Evolutionary conservation across 306 rosid species (phyloP), one percentile per base, ranked within the genome.

Genomic region (Fragaria ananassa): DNA sequence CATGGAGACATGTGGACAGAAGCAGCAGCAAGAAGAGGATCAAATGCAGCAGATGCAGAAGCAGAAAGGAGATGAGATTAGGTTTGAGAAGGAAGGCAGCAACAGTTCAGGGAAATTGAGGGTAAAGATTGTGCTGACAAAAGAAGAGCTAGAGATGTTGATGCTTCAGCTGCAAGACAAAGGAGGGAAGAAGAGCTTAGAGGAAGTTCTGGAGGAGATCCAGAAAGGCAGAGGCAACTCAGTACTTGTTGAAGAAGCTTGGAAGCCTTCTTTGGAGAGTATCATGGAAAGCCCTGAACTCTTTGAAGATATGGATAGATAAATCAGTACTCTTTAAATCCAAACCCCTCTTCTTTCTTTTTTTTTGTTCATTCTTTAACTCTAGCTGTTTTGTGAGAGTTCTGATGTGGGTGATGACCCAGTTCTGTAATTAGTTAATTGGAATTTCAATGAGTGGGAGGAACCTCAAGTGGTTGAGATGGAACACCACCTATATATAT

Each of bases 241-340:
- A 7, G 27, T 7, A 18, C 46, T 35, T 56, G 64, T 37, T 62
- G 57, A 35, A 58, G 71, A 58, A n/a, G 85, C 74, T 3, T 94
- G 98, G 98, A 94, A 88, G 81, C 98, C 98, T 85, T 90, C 95
- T 80, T 72, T 94, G 23, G 97, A 90, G 56, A 87, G 91, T 41
- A 87, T 94, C 69, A 54, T 86, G 76, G 98, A 93, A 67, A 87
- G 85, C 66, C 93, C 97, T 63, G 97, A 93, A 81, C 14, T 84
- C 13, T 75, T 65, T 67, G 89, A 87, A 34, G 25, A 37, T 3
- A 85, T 90, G 81, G 77, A 80, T 27, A 81, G 83, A 75, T 70
- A 25, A 63, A 70, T 29, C 68, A 63, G 14, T 63, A 63, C 44
- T 78, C 8, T 31, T 51, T 60, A 2, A 44, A 10, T 49, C n/a